These are phyloP conservation scores for Hypericum perforatum DNA, from an alignment of 345 rosid genomes.

Conservation along the genomic window DNA sequence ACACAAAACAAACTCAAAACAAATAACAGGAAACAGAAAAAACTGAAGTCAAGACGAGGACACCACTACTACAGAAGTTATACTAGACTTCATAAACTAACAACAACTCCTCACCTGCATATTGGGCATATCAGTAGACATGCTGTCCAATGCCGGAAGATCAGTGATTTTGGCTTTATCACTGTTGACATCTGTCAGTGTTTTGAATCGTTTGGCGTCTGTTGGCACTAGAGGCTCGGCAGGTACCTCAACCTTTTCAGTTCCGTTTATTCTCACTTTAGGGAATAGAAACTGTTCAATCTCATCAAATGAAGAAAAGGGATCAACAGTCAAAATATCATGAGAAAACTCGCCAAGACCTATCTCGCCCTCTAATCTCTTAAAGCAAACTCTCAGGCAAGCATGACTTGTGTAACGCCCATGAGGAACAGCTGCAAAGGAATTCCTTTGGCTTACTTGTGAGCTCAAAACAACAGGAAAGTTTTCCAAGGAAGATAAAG, in stretches of 20 bases:
- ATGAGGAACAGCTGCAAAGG: conserved; percentile 57
- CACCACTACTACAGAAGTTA: neutral
- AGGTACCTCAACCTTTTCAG: conserved; percentile 26
- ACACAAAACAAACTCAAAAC: neutral
- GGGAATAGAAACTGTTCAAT: conserved; percentile 60
- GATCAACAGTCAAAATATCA: conserved; percentile 62
- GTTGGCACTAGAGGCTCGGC: conserved; percentile 26
- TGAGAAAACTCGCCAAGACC: conserved; percentile 43
- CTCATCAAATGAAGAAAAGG: conserved; percentile 55
- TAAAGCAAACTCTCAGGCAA: conserved; percentile 60
- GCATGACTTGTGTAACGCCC: conserved; percentile 46
- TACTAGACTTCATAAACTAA: neutral
- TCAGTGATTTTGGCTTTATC: conserved; percentile 43
- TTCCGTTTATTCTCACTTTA: conserved; percentile 34
- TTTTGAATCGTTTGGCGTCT: conserved; percentile 26
- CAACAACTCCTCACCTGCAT: conserved; percentile 32
- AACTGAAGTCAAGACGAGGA: neutral
- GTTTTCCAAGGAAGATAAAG: conserved; percentile 70
- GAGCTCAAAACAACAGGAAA: conserved; percentile 61
- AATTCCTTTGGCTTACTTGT: conserved; percentile 43
- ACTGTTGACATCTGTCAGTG: conserved; percentile 35
- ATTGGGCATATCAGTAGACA: conserved; percentile 30
- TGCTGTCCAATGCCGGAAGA: conserved; percentile 31
- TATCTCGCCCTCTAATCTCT: conserved; percentile 61
- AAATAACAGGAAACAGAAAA: neutral